Base-by-base conservation (phyloP, 1,139 yeast species). In the Tardiomyces digboiensis region DNA sequence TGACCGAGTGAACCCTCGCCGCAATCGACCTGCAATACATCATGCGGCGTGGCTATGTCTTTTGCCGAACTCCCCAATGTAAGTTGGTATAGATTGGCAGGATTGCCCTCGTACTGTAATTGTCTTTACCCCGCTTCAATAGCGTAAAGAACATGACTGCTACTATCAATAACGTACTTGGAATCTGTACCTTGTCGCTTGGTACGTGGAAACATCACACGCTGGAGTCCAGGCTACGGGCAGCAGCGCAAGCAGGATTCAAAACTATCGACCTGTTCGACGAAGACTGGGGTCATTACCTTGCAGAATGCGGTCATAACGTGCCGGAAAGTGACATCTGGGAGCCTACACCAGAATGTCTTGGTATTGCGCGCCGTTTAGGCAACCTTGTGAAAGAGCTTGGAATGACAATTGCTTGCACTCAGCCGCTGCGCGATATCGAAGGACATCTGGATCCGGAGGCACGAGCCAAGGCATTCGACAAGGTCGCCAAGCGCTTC, bases 381-480 rank as follows among this genome's bases (percentile, higher is more conserved):
- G 39, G 39, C 13, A 10, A 10, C 22, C 18, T 12, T 14, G 39
- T 36, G 19, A 36, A 36, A 20, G 19, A 10, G 19, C 39, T 36
- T 13, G 39, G 39, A 4, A 36, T 36, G 39, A 20, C 7, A 6
- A 36, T 36, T 10, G 22, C 39, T 5, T 36, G 39, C 22, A 36
- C 39, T 10, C 39, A 36, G 14, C 39, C 39, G 13, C 22, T 36
- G 39, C 21, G 39, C 21, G 18, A 36, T 36, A 36, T 20, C 22
- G 16, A 22, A 19, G 36, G 33, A 4, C 33, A 26, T 8, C 10
- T 26, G 8, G 33, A 26, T 8, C 8, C 33, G 10, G 8, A 26
- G 14, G 33, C 12, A 16, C 33, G 33, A 13, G 5, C 3, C 12
- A 26, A 26, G 33, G 33, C 33, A 26, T 26, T 26, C 33, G 33